Evolutionary conservation across 2,329 filamentous ascomycete species (phyloP).

Genomic region (Domatiomyces globalis): DNA sequence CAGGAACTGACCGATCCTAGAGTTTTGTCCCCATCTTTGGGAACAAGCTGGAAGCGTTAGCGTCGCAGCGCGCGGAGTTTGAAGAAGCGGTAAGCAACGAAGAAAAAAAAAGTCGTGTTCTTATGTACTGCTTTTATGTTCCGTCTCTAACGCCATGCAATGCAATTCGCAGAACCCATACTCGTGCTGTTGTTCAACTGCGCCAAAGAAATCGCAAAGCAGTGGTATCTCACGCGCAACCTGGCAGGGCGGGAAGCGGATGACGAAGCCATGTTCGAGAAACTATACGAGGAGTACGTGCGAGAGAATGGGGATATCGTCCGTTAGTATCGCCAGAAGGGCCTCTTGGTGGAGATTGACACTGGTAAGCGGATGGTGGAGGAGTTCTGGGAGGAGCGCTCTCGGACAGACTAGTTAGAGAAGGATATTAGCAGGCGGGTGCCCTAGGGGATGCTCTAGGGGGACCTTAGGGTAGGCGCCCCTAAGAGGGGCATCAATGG

Average conservation of each 20-base stretch:
- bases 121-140: no score
- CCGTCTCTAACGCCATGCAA: not conserved
- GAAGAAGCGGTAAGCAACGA: not conserved
- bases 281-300: slow-evolving; percentile 10
- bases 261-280: slow-evolving; percentile 12
- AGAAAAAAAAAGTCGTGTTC: no score
- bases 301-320: slow-evolving; percentile 8
- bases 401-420: not conserved
- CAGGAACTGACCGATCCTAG: not conserved
- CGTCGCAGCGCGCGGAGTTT: slow-evolving; percentile 3
- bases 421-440: not conserved
- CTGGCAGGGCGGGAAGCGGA: slow-evolving; percentile 6
- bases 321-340: not conserved
- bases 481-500: no score
- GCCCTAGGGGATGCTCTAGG: no score
- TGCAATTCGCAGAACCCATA: slow-evolving; percentile 1
- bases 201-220: slow-evolving; percentile 9
- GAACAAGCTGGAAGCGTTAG: not conserved
- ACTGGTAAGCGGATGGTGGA: not conserved
- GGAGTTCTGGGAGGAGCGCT: not conserved
- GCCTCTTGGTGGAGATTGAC: slow-evolving; percentile 5
- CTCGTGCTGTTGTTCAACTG: slow-evolving; percentile 13
- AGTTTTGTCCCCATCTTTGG: slow-evolving; percentile 1
- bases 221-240: slow-evolving; percentile 7
- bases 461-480: no score